Conservation (phyloP, 768 basidiomycete genomes). For the Termitomyces sp. region DNA sequence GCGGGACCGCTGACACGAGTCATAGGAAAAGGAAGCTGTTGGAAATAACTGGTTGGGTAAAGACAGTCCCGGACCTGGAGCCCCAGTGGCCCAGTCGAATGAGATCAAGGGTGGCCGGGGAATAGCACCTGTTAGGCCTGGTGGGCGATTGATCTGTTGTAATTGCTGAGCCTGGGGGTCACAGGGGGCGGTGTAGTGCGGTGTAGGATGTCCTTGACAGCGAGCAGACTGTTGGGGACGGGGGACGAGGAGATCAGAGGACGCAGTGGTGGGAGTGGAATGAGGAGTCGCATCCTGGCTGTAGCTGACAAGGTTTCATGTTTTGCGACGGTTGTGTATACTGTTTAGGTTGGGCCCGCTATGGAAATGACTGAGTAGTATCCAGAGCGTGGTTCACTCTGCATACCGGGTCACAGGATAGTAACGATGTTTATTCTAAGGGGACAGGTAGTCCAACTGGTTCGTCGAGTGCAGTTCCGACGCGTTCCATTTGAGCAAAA, state of each 20-base stretch:
- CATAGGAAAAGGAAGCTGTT: conserved; percentile 17
- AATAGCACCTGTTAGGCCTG: conserved; percentile 20
- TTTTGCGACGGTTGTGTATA: no score
- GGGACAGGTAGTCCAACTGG: no score
- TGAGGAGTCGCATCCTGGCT: conserved; percentile 39
- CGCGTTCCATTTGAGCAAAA: no score
- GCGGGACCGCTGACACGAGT: conserved; percentile 4
- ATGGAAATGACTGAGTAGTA: no score
- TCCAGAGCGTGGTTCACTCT: no score
- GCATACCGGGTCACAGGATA: no score
- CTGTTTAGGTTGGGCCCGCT: no score
- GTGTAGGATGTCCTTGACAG: conserved; percentile 9
- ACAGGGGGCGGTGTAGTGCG: conserved; percentile 17
- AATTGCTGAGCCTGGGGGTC: conserved; percentile 21
- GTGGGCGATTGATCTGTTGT: conserved; percentile 22
- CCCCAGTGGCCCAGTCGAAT: neutral
- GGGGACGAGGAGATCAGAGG: conserved; percentile 23
- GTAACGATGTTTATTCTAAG: no score
- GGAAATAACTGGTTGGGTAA: conserved; percentile 28
- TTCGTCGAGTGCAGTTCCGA: no score
- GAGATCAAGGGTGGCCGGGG: conserved; percentile 28
- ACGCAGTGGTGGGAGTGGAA: conserved; percentile 57
- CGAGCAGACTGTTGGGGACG: conserved; percentile 17
- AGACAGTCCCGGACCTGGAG: conserved; percentile 11
- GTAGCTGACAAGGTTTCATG: conserved; percentile 40